Base-by-base conservation (phyloP, 176 grass and related monocot genomes). In the Bothriochloa decipiens region DNA sequence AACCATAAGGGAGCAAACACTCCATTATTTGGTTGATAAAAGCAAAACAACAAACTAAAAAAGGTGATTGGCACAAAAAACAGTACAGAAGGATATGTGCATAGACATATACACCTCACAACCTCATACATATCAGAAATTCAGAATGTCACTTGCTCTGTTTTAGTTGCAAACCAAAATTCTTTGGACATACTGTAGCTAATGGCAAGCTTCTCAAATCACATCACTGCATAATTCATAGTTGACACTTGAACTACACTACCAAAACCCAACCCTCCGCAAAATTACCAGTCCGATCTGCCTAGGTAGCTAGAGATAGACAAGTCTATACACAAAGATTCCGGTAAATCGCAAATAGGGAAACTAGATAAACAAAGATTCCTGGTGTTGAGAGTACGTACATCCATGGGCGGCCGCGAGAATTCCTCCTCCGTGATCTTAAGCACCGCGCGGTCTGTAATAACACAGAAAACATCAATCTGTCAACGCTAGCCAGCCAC, bases 341-440 rank as follows among this genome's bases (percentile, higher is more conserved):
- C 29, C 2, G 29, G 29, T 32, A 32, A 32, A 32, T 32, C 29
- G 29, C 29, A 32, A 32, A 32, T 32, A 32, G 2, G 29, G 29
- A 32, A 32, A 32, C 29, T 32, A 32, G 29, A 32, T 32, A 32
- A 32, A 32, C 29, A 45, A 63, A 20, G 3, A 58, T 66, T 61
- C 39, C 50, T 0, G 16, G 35, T 53, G 14, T n/a, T 4, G 18
- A 50, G 75, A 12, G 23, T 62, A 86, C 85, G 28, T 80, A 88
- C 90, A 85, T 99, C 91, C 71, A 75, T 65, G 23, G 96, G 96
- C 35, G 91, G 91, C 8, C 79, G 29, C 14, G 88, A 84, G 91
- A 96, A 99, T 68, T 94, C 91, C 86, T 99, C 91, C 53, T 96
- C 90, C 72, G 91, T 92, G 88, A 99, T 99, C 91, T 99, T 92